Evolutionary conservation across 176 grass and related monocot species (phyloP), one percentile per base, ranked within the genome.

Genomic region (Miscanthus lutarioriparius): DNA sequence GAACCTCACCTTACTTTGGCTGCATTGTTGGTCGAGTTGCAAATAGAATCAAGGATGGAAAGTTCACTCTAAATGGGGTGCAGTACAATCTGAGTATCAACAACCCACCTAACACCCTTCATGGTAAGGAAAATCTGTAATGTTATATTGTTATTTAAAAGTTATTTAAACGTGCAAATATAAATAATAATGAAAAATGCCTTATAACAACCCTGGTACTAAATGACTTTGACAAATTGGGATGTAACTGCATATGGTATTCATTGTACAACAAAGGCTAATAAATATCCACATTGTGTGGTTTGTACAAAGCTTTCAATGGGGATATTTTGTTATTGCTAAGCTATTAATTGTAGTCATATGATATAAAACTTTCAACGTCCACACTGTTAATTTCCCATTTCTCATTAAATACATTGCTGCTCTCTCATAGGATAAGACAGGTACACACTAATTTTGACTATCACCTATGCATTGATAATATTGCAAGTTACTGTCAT

Each of bases 1-100:
- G 92, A 44, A 63, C 78, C 67, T 90, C 91, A 1, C 92, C 91
- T 48, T 95, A 98, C 68, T 95, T 98, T 85, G 95, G 92, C 19
- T 91, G 92, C 82, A 95, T 98, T 74, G 91, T 98, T 83, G 92
- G 95, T 19, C 91, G 91, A 49, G 95, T 98, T 35, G 92, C 92
- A 80, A 97, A 95, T 82, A 93, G 95, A 88, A 95, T 97, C 82
- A 93, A 89, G 82, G 80, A 90, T 40, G 92, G 91, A 45, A 91
- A 91, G 74, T 98, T 93, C 75, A 90, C 76, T 73, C 86, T 98
- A 30, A 79, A 95, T 49, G 89, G 91, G 3, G 80, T 88, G 77
- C 79, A 91, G 40, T 77, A 98, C 78, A 91, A 83, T 77, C 78
- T 95, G 83, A 70, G 80, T 10, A 91, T 98, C 38, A 98, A 98